Evolutionary conservation across 805 yeast species (phyloP).

Genomic region (Candida pseudofarinosa): DNA sequence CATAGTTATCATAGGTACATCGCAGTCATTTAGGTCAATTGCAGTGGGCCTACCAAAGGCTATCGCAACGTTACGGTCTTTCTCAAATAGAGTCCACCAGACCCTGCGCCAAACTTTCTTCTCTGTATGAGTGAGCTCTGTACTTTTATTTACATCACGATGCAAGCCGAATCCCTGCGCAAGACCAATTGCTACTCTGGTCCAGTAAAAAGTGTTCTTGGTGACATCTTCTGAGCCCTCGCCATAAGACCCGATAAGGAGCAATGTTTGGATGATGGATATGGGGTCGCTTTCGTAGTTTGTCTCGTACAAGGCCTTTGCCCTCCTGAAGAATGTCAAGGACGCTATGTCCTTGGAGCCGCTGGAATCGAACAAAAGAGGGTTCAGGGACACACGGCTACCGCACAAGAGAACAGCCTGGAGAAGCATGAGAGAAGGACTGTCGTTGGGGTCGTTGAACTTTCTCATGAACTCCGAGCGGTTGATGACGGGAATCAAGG

Average conservation of each 20-base stretch:
- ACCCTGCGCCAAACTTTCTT: constrained; percentile 57
- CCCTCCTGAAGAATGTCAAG: constrained; percentile 58
- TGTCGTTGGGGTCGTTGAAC: constrained; percentile 51
- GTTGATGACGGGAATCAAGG: constrained; percentile 65
- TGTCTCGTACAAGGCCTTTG: constrained; percentile 70
- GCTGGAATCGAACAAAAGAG: constrained; percentile 45
- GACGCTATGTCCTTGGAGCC: constrained; percentile 51
- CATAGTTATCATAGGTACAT: constrained; percentile 65
- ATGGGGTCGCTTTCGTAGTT: constrained; percentile 64
- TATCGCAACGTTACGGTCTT: constrained; percentile 65
- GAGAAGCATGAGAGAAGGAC: constrained; percentile 60
- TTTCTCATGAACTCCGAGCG: constrained; percentile 56
- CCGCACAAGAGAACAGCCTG: constrained; percentile 71
- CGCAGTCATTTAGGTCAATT: constrained; percentile 70
- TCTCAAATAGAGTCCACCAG: constrained; percentile 75
- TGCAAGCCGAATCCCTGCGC: constrained; percentile 80
- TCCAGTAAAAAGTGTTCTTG: constrained; percentile 65
- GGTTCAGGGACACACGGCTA: constrained; percentile 54
- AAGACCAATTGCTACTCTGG: constrained; percentile 60
- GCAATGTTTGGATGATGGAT: constrained; percentile 55
- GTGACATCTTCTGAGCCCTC: constrained; percentile 70
- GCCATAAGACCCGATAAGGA: constrained; percentile 65
- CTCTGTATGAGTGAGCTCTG: constrained; percentile 34
- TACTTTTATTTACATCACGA: constrained; percentile 44
- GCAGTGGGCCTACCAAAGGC: constrained; percentile 72